Evolutionary conservation across 495 filamentous ascomycete species (phyloP), one percentile per base, ranked within the genome.

Genomic region (Annulohypoxylon stygium): DNA sequence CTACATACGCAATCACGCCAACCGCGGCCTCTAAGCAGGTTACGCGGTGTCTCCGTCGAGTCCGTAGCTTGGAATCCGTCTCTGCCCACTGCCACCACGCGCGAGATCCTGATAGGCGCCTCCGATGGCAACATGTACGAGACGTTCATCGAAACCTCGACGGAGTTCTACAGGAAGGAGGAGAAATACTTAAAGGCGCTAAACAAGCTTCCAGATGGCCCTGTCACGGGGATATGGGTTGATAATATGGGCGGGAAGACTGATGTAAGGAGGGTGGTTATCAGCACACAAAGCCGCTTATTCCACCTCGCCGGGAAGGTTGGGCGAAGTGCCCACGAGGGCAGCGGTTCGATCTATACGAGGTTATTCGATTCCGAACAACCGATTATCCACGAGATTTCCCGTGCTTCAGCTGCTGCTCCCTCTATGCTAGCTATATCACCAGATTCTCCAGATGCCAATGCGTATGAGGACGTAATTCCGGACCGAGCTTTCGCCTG

Each of bases 101-200:
- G 96, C 57, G 96, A 99, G 83, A 98, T 99, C n/a, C 85, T 99
- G 3, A 80, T 99, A 34, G 96, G 97, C 20, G 90, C 95, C 20
- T 88, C 91, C 20, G 97, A 99, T 85, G 96, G 97, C 20, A 95
- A 92, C 79, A 86, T 99, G 43, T 98, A 97, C 79, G 96, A 99
- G 79, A 91, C 90, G n/a, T 98, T 93, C 80, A 93, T 99, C 69
- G 96, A 99, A 81, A 93, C 93, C 4, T 90, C 93, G 18, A 93
- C 90, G 51, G 95, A 98, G 78, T 98, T 97, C 81, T 97, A 97
- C 80, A 87, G 93, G 61, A 91, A 94, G 77, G 95, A 98, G 82
- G 97, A 98, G 82, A 94, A 92, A 80, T 98, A 97, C 79, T 81
- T 96, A 43, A 93, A 93, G 79, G 82, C 82, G 6, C 86, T 99